Evolutionary conservation across 345 rosid genomes (phyloP), one percentile per base, ranked within the genome.

Genomic region (Iberis pinnata): DNA sequence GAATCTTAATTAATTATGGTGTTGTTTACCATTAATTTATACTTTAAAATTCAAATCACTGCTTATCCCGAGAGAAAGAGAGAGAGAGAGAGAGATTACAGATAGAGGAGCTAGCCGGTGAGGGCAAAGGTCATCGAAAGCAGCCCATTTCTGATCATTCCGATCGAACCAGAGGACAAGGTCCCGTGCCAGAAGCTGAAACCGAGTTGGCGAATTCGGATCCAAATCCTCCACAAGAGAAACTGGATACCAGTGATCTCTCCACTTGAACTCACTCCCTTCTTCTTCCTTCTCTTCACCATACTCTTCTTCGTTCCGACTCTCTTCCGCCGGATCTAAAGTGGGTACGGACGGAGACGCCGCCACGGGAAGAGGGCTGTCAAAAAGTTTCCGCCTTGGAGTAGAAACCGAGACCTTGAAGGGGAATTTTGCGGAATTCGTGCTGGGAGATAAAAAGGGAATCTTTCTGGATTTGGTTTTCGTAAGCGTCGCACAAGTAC

Each of bases 201-300:
- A 88, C n/a, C 76, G 86, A 27, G 86, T 85, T 3, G 96, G 96
- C 42, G 65, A 56, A 20, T 51, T 36, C 43, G 81, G 89, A 73
- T 92, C 90, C 80, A 88, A 75, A 67, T 92, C 96, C 61, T 84
- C 95, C 13, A 85, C 56, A 45, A 88, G 72, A 32, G 98, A 92
- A 73, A 88, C 89, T 3, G 95, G 95, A 67, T 92, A 88, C 98
- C 98, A 92, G 45, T 92, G 95, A 66, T 92, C 96, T 73, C 86
- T 81, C 98, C 96, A 92, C 13, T 81, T 66, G 49, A 92, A 88
- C 68, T 78, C 87, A 19, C 76, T 70, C 22, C 57, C 80, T 55
- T 60, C 61, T 40, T 79, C 73, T 71, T 80, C 84, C 36, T 50
- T 62, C 13, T 68, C 73, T 53, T 68, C 64, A 7, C 60, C 64